A percentile compares a stretch with the other conserved stretches of the same genome.
Evolutionary conservation across 176 grass and related monocot genomes (phyloP).

Genomic region (Bonia amplexicaulis): DNA sequence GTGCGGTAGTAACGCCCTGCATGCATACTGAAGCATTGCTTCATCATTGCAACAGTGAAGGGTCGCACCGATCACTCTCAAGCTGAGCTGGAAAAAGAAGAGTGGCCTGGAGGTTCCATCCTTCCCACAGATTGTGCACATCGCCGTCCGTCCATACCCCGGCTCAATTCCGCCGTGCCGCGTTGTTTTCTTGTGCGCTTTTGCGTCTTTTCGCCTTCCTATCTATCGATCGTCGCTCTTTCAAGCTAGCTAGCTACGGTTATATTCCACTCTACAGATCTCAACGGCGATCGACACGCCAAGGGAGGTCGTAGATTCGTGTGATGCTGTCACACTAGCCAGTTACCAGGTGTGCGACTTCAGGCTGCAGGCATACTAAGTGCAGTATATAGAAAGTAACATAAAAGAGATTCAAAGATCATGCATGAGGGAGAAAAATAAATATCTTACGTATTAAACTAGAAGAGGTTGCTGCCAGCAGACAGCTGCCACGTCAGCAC

Average conservation of each 20-base stretch:
- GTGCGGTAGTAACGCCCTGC: too few species aligned
- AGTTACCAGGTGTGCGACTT: neutral
- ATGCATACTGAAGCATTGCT: neutral
- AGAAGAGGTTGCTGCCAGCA: too few species aligned
- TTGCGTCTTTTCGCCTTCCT: neutral
- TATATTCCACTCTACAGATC: neutral
- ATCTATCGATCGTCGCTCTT: neutral
- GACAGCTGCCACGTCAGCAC: too few species aligned
- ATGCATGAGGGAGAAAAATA: neutral
- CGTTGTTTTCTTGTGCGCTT: neutral
- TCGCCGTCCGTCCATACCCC: neutral
- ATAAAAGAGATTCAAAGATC: neutral
- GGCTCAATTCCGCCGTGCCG: neutral
- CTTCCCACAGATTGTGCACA: neutral
- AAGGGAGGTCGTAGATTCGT: neutral
- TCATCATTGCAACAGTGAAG: neutral
- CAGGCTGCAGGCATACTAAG: neutral
- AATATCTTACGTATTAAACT: neutral
- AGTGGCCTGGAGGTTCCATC: neutral
- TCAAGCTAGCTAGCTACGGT: neutral
- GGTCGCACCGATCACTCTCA: neutral
- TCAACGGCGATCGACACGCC: neutral
- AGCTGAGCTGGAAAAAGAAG: neutral
- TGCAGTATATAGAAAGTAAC: neutral
- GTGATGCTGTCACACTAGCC: neutral